phyloP scores from a whole-genome alignment of 352 stramenopile species.

The Pythium coloratum region DNA sequence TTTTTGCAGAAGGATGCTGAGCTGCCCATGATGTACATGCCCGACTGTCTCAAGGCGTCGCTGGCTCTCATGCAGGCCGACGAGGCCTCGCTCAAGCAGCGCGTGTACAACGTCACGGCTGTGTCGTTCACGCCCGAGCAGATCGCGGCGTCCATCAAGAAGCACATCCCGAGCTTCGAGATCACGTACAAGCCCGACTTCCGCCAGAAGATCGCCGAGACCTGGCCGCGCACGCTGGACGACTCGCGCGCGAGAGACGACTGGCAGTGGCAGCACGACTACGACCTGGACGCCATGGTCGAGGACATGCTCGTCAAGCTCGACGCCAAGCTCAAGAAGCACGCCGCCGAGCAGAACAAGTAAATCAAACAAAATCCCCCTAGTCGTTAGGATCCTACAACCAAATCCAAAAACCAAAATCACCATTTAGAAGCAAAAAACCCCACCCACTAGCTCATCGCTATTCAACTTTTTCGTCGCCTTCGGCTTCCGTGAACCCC shows the following conservation, averaged over 20 bases:
- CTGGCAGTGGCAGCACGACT: constrained; percentile 90
- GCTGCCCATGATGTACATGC: constrained; percentile 96
- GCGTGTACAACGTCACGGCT: constrained; percentile 91
- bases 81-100: constrained; percentile 69
- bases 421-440: background rate
- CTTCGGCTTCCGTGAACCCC: background rate
- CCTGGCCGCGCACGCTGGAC: constrained; percentile 88
- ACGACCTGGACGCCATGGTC: constrained; percentile 88
- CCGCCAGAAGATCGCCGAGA: constrained; percentile 90
- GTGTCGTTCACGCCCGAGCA: constrained; percentile 89
- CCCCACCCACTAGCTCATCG: no score
- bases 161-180: constrained; percentile 85
- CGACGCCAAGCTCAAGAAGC: constrained; percentile 69
- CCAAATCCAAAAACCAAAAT: background rate
- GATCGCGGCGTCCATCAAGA: constrained; percentile 82
- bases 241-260: constrained; percentile 80
- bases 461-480: background rate
- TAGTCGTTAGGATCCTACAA: background rate
- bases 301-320: constrained; percentile 89
- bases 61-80: constrained; percentile 77
- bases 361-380: no score
- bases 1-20: constrained; percentile 79
- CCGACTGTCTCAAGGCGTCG: constrained; percentile 89
- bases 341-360: constrained; percentile 19
- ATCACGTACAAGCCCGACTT: constrained; percentile 90